These are phyloP conservation scores for Colletotrichum liaoningense DNA, from an alignment of 2,329 filamentous ascomycete species.

Conservation along the genomic window DNA sequence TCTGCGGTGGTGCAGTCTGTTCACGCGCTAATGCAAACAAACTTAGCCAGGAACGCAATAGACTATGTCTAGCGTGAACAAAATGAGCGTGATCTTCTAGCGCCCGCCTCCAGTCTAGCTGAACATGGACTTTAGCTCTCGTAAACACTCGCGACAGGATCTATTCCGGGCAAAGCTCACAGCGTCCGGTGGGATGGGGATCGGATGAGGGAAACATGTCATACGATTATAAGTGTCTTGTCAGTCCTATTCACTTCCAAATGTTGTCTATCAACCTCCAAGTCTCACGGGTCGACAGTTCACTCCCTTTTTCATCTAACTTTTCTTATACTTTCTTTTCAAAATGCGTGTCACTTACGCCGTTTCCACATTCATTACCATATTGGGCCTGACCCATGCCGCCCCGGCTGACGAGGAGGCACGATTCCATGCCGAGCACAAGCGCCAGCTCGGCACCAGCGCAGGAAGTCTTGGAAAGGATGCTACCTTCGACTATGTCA, in stretches of 20 bases:
- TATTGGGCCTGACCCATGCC: neutral
- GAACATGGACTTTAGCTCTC: no score
- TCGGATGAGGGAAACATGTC: neutral
- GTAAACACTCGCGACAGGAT: neutral
- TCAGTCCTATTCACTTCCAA: neutral
- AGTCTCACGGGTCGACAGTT: neutral
- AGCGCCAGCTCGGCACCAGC: slow-evolving; percentile 23
- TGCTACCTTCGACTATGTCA: slow-evolving; percentile 35
- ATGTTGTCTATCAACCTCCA: neutral
- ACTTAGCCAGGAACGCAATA: neutral
- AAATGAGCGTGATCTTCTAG: neutral
- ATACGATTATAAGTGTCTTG: neutral
- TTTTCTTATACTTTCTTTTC: neutral
- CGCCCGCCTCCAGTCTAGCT: neutral
- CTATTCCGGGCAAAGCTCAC: neutral
- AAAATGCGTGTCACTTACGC: slow-evolving; percentile 12
- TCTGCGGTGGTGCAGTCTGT: neutral
- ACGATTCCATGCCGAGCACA: slow-evolving; percentile 19
- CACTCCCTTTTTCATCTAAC: neutral
- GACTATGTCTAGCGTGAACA: neutral
- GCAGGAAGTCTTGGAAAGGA: slow-evolving; percentile 24
- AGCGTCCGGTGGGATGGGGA: neutral
- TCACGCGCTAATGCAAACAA: neutral
- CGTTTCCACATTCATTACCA: neutral
- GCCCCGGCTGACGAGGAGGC: slow-evolving; percentile 19